These are phyloP conservation scores for Macrophomina pseudophaseolina DNA, from an alignment of 2,329 filamentous ascomycete species.

Conservation along the genomic window DNA sequence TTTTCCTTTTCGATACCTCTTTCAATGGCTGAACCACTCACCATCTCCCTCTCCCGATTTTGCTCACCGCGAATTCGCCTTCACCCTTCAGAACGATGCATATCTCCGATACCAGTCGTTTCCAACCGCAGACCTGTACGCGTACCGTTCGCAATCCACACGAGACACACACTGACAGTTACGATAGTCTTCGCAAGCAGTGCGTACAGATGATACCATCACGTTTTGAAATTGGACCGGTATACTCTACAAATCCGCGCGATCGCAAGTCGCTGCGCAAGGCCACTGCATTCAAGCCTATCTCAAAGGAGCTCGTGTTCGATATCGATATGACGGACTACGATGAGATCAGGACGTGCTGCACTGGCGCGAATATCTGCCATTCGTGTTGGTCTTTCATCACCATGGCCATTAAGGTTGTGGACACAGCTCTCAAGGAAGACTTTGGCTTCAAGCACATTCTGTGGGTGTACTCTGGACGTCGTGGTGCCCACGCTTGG, in stretches of 20 bases:
- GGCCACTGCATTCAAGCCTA: slow-evolving; percentile 78
- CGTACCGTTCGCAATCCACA: background rate
- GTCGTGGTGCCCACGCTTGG: slow-evolving; percentile 97
- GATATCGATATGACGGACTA: slow-evolving; percentile 99
- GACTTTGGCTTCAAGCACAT: slow-evolving; percentile 98
- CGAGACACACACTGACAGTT: background rate
- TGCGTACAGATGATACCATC: slow-evolving; percentile 86
- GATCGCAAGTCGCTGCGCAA: slow-evolving; percentile 89
- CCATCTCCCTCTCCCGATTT: slow-evolving; percentile 87
- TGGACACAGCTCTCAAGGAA: slow-evolving; percentile 84
- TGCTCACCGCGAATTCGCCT: slow-evolving; percentile 91
- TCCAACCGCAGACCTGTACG: slow-evolving; percentile 66
- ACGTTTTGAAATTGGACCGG: slow-evolving; percentile 97
- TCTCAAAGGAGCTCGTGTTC: slow-evolving; percentile 94
- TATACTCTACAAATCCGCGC: slow-evolving; percentile 91
- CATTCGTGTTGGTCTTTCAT: slow-evolving; percentile 95
- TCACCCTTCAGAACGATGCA: slow-evolving; percentile 89
- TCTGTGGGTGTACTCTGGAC: slow-evolving; percentile 97
- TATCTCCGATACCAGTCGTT: slow-evolving; percentile 92
- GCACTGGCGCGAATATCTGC: slow-evolving; percentile 91
- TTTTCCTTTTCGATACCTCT: slow-evolving; percentile 92
- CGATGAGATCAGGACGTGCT: slow-evolving; percentile 95
- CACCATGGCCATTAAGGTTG: slow-evolving; percentile 94
- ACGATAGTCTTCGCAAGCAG: slow-evolving; percentile 78
- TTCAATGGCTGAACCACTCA: slow-evolving; percentile 97